Conservation (phyloP, 2,329 filamentous ascomycete species). For the Graphilbum sp. region DNA sequence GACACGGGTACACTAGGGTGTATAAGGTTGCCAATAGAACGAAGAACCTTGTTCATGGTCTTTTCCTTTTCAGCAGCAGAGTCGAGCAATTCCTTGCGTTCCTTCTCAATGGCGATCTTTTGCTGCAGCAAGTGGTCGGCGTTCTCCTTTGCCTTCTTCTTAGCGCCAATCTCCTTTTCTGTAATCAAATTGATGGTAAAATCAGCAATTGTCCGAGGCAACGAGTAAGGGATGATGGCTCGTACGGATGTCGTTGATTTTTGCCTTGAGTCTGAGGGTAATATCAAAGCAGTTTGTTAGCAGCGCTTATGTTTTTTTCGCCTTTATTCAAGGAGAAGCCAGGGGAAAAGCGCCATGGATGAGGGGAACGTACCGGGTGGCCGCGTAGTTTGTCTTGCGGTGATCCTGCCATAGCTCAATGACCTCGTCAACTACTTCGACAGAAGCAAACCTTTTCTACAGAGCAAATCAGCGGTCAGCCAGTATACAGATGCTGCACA, state of each 20-base stretch:
- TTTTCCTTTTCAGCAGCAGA: constrained; percentile 55
- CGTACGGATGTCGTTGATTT: constrained; percentile 53
- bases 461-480: background rate
- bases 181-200: background rate
- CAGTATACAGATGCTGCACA: background rate
- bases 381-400: constrained; percentile 38
- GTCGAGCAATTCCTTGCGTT: constrained; percentile 68
- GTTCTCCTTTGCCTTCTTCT: constrained; percentile 91
- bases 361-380: constrained; percentile 15
- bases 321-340: too few relatives aligned
- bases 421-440: constrained; percentile 79
- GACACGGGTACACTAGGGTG: constrained; percentile 74
- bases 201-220: background rate
- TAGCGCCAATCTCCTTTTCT: constrained; percentile 21
- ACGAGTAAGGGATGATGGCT: background rate
- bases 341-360: too few relatives aligned
- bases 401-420: constrained; percentile 78
- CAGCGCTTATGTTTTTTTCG: background rate
- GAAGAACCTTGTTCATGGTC: constrained; percentile 60
- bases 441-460: constrained; percentile 54
- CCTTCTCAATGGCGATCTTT: constrained; percentile 48
- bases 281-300: background rate
- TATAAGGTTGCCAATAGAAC: constrained; percentile 79
- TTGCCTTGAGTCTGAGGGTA: constrained; percentile 40
- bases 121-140: constrained; percentile 63